Conservation (phyloP, 2,329 filamentous ascomycete genomes). For the Sporothrix inflata region DNA sequence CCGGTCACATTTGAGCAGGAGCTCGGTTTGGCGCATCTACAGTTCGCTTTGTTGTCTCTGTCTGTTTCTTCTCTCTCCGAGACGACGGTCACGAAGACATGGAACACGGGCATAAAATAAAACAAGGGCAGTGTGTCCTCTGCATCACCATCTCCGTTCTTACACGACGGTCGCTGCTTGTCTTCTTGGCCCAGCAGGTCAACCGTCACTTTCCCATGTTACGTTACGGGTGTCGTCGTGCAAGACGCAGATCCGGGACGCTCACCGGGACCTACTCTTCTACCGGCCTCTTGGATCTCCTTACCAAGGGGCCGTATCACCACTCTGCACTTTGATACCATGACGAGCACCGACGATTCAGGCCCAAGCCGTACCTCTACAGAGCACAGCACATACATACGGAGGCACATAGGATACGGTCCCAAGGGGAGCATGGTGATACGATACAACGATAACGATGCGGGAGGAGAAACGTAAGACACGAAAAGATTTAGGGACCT, state of each 20-base stretch:
- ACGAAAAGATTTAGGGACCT: neutral
- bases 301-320: neutral
- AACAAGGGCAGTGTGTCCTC: neutral
- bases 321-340: too few relatives aligned
- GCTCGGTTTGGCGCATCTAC: neutral
- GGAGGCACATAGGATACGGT: neutral
- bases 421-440: neutral
- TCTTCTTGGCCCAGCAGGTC: neutral
- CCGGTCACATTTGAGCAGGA: constrained; percentile 19
- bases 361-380: neutral
- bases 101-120: neutral
- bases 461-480: too few relatives aligned
- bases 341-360: neutral
- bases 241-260: neutral
- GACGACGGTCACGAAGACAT: neutral
- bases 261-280: too few relatives aligned
- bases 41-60: too few relatives aligned
- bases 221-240: neutral
- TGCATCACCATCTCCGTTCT: neutral
- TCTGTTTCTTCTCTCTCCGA: neutral
- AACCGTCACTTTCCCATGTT: neutral
- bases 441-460: neutral
- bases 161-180: neutral
- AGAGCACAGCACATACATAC: neutral
- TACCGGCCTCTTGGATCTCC: neutral